A percentile compares a stretch with the other conserved stretches of the same genome.
Conservation (phyloP, 164 flowering plant species). For the Santalum album region DNA sequence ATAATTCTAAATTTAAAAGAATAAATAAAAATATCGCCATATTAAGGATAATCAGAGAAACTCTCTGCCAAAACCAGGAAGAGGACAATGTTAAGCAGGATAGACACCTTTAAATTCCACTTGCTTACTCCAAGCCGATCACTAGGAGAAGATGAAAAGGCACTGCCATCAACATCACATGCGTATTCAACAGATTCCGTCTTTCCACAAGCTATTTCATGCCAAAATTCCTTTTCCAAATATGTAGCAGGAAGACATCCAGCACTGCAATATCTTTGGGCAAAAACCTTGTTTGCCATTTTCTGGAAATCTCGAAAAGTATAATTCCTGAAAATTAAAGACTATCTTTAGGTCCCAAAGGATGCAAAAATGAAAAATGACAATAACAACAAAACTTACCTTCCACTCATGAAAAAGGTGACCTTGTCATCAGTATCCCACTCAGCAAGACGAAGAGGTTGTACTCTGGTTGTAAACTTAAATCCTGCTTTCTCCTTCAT, state of each 20-base stretch:
- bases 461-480: conserved; percentile 93
- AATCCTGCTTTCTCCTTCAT: conserved; percentile 86
- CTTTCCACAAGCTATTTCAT: conserved; percentile 88
- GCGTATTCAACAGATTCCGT: conserved; percentile 95
- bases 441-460: conserved; percentile 91
- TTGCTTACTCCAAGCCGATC: conserved; percentile 92
- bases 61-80: no score
- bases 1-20: no score
- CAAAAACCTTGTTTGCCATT: conserved; percentile 93
- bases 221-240: conserved; percentile 97
- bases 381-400: conserved; percentile 27
- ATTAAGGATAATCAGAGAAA: no score
- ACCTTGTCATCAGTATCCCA: conserved; percentile 85
- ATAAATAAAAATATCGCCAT: no score
- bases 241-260: conserved; percentile 81
- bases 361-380: not conserved
- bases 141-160: conserved; percentile 80
- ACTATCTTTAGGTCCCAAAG: conserved; percentile 18
- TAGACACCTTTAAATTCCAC: conserved; percentile 89
- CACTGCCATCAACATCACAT: conserved; percentile 99
- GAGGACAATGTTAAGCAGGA: not conserved
- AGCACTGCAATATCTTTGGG: conserved; percentile 84
- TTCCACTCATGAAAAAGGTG: conserved; percentile 96
- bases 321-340: conserved; percentile 67
- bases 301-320: conserved; percentile 92